A percentile compares a stretch with the other conserved stretches of the same genome.
Conservation (phyloP, 2,329 filamentous ascomycete genomes). For the Furcasterigmium furcatum region DNA sequence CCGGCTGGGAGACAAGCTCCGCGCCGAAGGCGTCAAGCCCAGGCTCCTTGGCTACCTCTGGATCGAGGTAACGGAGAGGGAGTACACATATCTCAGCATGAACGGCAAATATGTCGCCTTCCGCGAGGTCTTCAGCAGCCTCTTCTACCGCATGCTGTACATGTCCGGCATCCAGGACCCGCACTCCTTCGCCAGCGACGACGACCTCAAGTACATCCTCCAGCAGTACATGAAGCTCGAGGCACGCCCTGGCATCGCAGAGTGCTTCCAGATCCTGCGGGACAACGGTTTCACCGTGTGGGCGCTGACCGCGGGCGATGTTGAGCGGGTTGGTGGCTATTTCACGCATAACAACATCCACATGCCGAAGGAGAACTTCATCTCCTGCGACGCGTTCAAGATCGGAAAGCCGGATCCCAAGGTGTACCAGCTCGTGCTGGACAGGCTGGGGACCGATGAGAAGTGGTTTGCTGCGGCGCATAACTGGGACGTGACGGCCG, state of each 20-base stretch:
- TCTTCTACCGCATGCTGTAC: conserved; percentile 46
- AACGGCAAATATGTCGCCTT: conserved; percentile 39
- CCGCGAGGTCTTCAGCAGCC: conserved; percentile 33
- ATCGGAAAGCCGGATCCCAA: conserved; percentile 47
- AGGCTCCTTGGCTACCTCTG: conserved; percentile 42
- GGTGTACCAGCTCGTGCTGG: conserved; percentile 40
- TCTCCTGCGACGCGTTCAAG: conserved; percentile 45
- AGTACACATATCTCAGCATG: conserved; percentile 46
- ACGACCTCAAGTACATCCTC: conserved; percentile 35
- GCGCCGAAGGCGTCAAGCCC: conserved; percentile 31
- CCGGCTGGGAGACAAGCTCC: conserved; percentile 37
- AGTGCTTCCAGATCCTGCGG: conserved; percentile 38
- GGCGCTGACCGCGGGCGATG: conserved; percentile 50
- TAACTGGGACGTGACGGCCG: conserved; percentile 56
- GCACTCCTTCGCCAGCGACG: conserved; percentile 34
- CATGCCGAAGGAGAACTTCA: conserved; percentile 46
- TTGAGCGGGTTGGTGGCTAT: conserved; percentile 45
- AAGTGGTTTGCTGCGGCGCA: conserved; percentile 58
- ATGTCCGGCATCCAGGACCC: conserved; percentile 40
- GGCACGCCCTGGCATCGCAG: conserved; percentile 33
- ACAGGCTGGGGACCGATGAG: conserved; percentile 32
- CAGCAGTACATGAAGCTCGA: conserved; percentile 31
- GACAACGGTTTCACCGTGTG: conserved; percentile 48
- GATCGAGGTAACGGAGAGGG: conserved; percentile 43
- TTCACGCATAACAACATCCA: conserved; percentile 43